Evolutionary conservation across 192 early-diverging fungal species (phyloP), one percentile per base, ranked within the genome.

Genomic region (Coemansia sp.): DNA sequence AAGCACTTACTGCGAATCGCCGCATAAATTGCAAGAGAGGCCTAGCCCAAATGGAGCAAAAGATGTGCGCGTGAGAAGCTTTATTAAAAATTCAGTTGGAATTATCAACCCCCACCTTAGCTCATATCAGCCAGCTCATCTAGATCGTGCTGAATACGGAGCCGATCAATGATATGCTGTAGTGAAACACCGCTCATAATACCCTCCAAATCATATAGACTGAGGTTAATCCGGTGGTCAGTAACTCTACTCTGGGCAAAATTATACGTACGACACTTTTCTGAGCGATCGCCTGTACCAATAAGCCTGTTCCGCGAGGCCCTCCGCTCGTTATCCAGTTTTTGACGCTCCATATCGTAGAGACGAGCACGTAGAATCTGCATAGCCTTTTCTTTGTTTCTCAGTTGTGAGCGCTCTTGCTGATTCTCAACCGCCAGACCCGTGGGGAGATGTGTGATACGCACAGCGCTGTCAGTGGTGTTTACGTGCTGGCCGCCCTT

Each of bases 401-500:
- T 75, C 58, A 94, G 91, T 76, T 99, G 96, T n/a, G 95, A 97
- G 60, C 96, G 85, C 73, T 97, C 93, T 65, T 92, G 92, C 84
- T 97, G 96, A 79, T 93, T 94, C 36, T 90, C 84, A 6, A 96
- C 92, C 8, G 88, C 86, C 41, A 96, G 90, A 0, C 96, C 96
- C 3, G 95, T 95, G 6, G 97, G 94, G 24, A 97, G 69, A 84
- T 99, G 97, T 9, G 93, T 96, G 33, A 99, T 87, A 6, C 96
- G 88, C 65, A 98, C 95, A 6, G 97, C 96, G 71, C 90, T 92
- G 63, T 98, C 95, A 0, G 97, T 97, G 3, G 92, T 98, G 63
- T 97, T 99, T 8, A 98, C 96, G 73, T 97, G 95, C 87, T 94
- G 93, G 16, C 93, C 93, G n/a, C 93, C 93, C n/a, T 89, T 87